Base-by-base conservation (phyloP, 192 early-diverging fungal genomes). In the Umbelopsis sp. region DNA sequence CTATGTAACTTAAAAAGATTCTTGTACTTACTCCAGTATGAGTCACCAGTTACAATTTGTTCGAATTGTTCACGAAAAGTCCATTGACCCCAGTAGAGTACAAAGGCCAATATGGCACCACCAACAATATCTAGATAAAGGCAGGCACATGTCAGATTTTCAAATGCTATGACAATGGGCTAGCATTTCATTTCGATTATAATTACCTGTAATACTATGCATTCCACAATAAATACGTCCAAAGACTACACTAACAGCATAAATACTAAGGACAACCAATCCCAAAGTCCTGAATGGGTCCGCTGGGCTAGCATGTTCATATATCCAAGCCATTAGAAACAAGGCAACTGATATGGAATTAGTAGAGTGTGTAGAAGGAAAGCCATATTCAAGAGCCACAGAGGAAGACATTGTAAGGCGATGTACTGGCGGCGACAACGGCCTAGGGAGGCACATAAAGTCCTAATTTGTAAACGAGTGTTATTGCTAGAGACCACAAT, bases 331-430 rank as follows among this genome's bases (percentile, higher is more conserved):
- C 70, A 86, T 78, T 20, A 86, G 70, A 53, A 82, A 87, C 9
- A 90, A 71, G 7, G 91, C 87, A 13, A 95, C 86, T n/a, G 90
- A 88, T 25, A 91, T 78, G 1, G 92, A 90, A 77, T 96, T 95
- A 44, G 91, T 86, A 0, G 94, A 89, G 70, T 98, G 96, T 1
- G 93, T 93, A 4, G 93, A 94, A 21, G 96, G 96, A 72, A 96
- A 95, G 16, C 96, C 96, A 71, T 94, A 98, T 77, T 98, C 96
- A 16, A 89, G 78, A 13, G 89, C 86, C 67, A 87, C 86, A 10
- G 86, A 85, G 23, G 80, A 78, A 45, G 86, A 91, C 68, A 84
- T 82, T 7, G 91, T 91, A 67, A 92, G 81, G 20, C 93, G 89
- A 9, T 80, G 80, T 48, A 96, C 86, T 11, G 92, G 91, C 21